Base-by-base conservation (phyloP, 2,329 filamentous ascomycete genomes). In the Aspergillus fumigatiaffinis region DNA sequence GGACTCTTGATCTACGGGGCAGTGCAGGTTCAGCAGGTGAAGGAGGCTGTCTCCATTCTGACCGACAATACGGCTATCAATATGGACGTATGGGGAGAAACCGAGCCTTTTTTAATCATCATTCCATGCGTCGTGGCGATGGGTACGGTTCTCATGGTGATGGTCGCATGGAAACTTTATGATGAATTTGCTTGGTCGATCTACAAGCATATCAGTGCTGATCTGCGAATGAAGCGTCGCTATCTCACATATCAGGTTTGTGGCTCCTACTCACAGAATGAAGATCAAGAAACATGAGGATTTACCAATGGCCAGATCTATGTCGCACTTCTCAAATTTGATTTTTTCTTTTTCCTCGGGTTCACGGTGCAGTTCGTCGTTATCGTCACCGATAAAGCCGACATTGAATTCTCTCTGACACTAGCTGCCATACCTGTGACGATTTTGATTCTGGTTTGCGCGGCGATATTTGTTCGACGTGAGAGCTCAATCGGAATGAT, bases 141-240 rank as follows among this genome's bases (percentile, higher is more conserved):
- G 29, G 85, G 85, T 29, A 93, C 90, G 2, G 62, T 92, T 5
- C 69, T 86, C 53, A 87, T 97, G 81, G 82, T 81, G 14, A 88
- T 91, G 60, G 80, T 92, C 52, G 87, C 93, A 2, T 97, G 92
- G 90, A 97, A 96, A 78, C 83, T 99, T 32, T 97, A 99, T 73
- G 92, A 96, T 71, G 93, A 97, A 74, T 99, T 99, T 76, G 93
- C 94, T 10, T 99, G 94, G 94, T 94, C 94, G 57, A 99, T 99
- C 70, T 92, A 99, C 77, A 99, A 99, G 81, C 92, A 96, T 75
- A 99, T 99, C 72, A 96, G 92, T 71, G 94, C 94, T 52, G 94
- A 99, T 79, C 85, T 97, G 71, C 87, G 92, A 68, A 91, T 99
- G 88, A 97, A 97, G 83, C 88, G 92, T 77, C 87, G 94, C 63